These are phyloP conservation scores for Phallus indusiatus DNA, from an alignment of 768 basidiomycete genomes.

Conservation along the genomic window DNA sequence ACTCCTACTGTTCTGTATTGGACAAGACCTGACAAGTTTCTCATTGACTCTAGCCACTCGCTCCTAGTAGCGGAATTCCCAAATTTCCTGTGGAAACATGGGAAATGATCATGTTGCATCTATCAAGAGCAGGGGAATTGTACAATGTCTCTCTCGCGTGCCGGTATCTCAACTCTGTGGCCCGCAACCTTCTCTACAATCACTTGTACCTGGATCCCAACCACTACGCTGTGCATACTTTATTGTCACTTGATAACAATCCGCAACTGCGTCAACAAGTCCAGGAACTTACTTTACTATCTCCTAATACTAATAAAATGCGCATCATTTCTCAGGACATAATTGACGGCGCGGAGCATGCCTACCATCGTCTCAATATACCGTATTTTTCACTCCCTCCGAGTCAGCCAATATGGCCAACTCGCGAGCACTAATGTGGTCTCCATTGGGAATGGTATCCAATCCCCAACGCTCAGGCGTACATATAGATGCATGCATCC, in stretches of 20 bases:
- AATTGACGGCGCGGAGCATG: neutral
- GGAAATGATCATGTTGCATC: constrained; percentile 1
- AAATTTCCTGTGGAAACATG: constrained; percentile 5
- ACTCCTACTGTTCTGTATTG: too few species aligned
- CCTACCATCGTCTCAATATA: neutral
- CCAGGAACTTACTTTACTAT: neutral
- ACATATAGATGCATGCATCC: neutral
- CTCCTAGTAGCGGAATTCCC: neutral
- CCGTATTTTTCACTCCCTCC: neutral
- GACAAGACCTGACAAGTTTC: neutral
- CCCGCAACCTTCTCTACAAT: neutral
- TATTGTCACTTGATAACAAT: neutral
- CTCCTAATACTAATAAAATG: neutral
- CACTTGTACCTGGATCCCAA: constrained; percentile 2
- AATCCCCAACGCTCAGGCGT: neutral
- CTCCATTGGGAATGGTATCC: neutral
- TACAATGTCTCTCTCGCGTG: constrained; percentile 3
- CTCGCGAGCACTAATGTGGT: neutral
- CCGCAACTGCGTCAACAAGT: neutral
- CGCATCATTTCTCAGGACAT: neutral
- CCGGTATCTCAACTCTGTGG: neutral
- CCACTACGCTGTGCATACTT: neutral
- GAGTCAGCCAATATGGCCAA: neutral
- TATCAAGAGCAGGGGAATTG: neutral
- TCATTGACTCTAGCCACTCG: neutral